Evolutionary conservation across 768 basidiomycete species (phyloP), one percentile per base, ranked within the genome.

Genomic region (Kwoniella sp.): DNA sequence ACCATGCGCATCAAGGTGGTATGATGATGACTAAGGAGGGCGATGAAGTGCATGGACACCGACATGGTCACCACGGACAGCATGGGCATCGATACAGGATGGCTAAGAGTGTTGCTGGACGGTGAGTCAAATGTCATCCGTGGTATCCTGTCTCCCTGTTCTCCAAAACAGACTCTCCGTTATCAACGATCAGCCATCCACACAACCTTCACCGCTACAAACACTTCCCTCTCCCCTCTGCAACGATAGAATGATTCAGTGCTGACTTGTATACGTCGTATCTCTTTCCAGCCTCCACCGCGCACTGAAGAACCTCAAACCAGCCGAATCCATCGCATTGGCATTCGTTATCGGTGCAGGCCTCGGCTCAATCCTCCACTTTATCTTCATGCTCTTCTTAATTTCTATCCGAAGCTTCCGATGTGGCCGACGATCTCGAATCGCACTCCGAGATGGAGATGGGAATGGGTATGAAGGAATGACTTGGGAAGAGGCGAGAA

Each of bases 271-370:
- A 22, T 17, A 47, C 21, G 37, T 37, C 22, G 29, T 22, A 15
- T 24, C 27, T 19, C 54, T 33, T 40, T 13, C 29, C 47, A 72
- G 74, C 50, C 67, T 74, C 36, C 61, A 71, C 52, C 47, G 64
- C 29, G 72, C 73, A 15, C 55, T 72, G 7, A 53, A 53, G 26
- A 55, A 64, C 19, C 69, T 77, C 8, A 49, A 46, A 27, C 58
- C 70, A 2, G 27, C 55, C 53, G 75, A 77, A 67, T 49, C 65
- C 3, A 68, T 72, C 60, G 57, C 48, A 7, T 4, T 77, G n/a
- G 69, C 71, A 7, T 74, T 72, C 54, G 65, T 77, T 46, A 56
- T 77, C 19, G 75, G 75, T 13, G 70, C 71, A 7, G 72, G 75
- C 25, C 24, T 77, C 36, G 72, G 72, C 40, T 69, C 70, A 1